These are phyloP conservation scores for Baudoinia panamericana DNA, from an alignment of 495 filamentous ascomycete genomes.

Conservation along the genomic window DNA sequence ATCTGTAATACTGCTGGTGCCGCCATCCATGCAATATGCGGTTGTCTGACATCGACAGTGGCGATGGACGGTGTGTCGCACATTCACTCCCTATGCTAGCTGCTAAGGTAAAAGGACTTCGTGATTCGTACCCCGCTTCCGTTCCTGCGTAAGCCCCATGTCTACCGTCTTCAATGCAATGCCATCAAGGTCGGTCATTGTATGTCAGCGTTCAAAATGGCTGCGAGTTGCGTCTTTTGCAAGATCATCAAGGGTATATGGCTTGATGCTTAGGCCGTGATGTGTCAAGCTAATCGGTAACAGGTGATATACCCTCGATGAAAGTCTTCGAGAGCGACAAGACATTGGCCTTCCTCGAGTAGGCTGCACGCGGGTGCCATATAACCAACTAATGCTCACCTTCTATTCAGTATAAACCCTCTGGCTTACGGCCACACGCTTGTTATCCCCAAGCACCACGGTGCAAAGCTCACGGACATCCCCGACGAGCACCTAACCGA, in stretches of 20 bases:
- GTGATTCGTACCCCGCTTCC: no score
- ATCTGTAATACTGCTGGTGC: neutral
- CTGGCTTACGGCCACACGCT: conserved; percentile 44
- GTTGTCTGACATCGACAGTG: no score
- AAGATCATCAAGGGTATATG: conserved; percentile 81
- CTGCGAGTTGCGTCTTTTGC: conserved; percentile 82
- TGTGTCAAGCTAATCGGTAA: neutral
- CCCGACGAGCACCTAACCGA: conserved; percentile 80
- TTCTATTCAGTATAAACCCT: conserved; percentile 37
- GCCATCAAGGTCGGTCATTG: no score
- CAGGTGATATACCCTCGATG: conserved; percentile 88
- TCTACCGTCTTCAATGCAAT: no score
- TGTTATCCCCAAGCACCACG: conserved; percentile 92
- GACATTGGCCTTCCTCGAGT: conserved; percentile 86
- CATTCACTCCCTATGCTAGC: no score
- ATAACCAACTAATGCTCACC: no score
- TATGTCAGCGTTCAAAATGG: conserved; percentile 25
- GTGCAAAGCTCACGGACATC: conserved; percentile 81
- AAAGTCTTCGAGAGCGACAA: conserved; percentile 90
- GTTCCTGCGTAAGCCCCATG: no score
- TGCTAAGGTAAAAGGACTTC: no score
- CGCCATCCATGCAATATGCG: conserved; percentile 14
- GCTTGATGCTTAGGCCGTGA: neutral
- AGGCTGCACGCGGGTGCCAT: no score
- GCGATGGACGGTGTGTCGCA: no score